phyloP scores from a whole-genome alignment of 2,329 filamentous ascomycete species.

The Graphium sp. region DNA sequence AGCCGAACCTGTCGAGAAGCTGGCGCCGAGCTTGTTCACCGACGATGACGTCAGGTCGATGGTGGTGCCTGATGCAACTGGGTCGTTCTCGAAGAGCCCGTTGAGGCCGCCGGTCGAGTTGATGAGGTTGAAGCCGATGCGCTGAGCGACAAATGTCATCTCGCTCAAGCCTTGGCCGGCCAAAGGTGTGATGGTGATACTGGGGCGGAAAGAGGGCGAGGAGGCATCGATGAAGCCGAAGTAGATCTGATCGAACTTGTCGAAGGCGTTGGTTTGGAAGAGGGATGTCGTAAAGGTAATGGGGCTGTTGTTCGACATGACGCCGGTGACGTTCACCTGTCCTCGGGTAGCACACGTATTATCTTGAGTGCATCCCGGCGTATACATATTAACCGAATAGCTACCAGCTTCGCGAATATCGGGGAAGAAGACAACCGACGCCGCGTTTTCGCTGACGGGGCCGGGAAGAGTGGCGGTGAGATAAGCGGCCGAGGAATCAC shows the following conservation, averaged over 20 bases:
- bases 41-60: constrained; percentile 56
- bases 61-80: constrained; percentile 42
- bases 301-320: constrained; percentile 36
- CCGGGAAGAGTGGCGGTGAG: constrained; percentile 48
- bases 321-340: constrained; percentile 64
- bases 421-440: constrained; percentile 63
- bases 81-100: constrained; percentile 79
- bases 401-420: constrained; percentile 80
- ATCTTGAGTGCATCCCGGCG: constrained; percentile 76
- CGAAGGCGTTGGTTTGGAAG: constrained; percentile 85
- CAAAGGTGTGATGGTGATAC: constrained; percentile 59
- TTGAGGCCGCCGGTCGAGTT: constrained; percentile 70
- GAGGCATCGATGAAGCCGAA: constrained; percentile 68
- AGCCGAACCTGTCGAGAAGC: constrained; percentile 48
- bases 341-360: constrained; percentile 61
- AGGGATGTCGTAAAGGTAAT: constrained; percentile 40
- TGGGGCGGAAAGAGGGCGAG: constrained; percentile 57
- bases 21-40: constrained; percentile 60
- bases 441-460: constrained; percentile 36
- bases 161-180: constrained; percentile 41
- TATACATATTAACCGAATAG: constrained; percentile 83
- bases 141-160: constrained; percentile 76
- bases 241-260: constrained; percentile 92
- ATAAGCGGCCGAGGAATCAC: constrained; percentile 58
- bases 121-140: constrained; percentile 60